These are phyloP conservation scores for Sporothrix pseudoabietina DNA, from an alignment of 2,329 filamentous ascomycete genomes.

Conservation along the genomic window DNA sequence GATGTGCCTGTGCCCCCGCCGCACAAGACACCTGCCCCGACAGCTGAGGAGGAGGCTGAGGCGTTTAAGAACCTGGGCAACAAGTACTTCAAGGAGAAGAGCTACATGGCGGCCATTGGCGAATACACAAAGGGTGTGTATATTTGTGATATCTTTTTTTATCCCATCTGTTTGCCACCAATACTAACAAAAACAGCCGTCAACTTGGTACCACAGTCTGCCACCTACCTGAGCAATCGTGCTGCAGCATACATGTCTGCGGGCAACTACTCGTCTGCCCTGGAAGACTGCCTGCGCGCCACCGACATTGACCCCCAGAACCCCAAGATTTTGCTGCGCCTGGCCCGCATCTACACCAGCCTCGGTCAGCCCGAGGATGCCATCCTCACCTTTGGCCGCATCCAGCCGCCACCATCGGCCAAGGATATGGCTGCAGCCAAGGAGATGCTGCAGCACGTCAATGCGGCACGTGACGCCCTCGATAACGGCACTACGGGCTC, in stretches of 20 bases:
- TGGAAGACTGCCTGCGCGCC: constrained; percentile 84
- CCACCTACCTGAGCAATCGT: constrained; percentile 92
- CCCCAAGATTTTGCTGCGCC: constrained; percentile 80
- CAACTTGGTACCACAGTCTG: constrained; percentile 78
- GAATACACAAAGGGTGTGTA: constrained; percentile 92
- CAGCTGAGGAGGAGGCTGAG: constrained; percentile 78
- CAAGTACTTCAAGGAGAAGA: constrained; percentile 93
- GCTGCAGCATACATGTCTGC: constrained; percentile 93
- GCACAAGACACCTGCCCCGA: constrained; percentile 66
- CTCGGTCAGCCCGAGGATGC: constrained; percentile 87
- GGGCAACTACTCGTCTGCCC: constrained; percentile 72
- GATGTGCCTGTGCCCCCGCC: constrained; percentile 67
- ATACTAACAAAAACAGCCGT: constrained; percentile 63
- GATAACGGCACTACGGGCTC: constrained; percentile 76
- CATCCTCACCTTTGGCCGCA: constrained; percentile 76
- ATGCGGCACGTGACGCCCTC: constrained; percentile 76
- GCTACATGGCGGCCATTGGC: constrained; percentile 83
- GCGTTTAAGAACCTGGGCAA: constrained; percentile 90
- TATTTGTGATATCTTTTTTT: constrained; percentile 53
- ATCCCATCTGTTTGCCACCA: neutral
- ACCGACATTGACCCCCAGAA: constrained; percentile 83
- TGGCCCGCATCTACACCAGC: constrained; percentile 87
- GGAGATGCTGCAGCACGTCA: constrained; percentile 81
- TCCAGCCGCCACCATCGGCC: constrained; percentile 75
- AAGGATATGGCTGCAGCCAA: constrained; percentile 84